A percentile compares a stretch with the other conserved stretches of the same genome.
Evolutionary conservation across 768 basidiomycete species (phyloP).

Genomic region (Mrakia blollopis): DNA sequence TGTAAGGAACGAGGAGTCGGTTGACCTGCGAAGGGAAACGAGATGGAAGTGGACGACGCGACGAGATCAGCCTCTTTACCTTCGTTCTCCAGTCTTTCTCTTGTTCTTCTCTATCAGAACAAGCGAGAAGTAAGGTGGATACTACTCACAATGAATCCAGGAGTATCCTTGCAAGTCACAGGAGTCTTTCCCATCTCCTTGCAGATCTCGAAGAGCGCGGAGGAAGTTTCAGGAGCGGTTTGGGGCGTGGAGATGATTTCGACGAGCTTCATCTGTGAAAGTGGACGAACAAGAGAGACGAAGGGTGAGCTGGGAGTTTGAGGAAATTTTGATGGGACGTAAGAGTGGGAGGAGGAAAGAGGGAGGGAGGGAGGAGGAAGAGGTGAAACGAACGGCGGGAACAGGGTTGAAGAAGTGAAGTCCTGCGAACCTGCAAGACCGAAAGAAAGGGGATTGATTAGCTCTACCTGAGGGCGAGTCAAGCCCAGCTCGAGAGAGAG

Average conservation of each 20-base stretch:
- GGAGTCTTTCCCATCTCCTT: conserved; percentile 46
- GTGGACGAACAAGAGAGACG: neutral
- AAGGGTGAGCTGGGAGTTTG: neutral
- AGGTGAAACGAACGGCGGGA: conserved; percentile 8
- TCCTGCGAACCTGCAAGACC: conserved; percentile 44
- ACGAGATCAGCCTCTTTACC: too few species aligned
- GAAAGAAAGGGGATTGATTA: too few species aligned
- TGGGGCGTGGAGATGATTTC: conserved; percentile 47
- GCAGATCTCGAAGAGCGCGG: conserved; percentile 45
- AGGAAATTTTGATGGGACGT: neutral
- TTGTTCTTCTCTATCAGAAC: neutral
- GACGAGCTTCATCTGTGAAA: conserved; percentile 47
- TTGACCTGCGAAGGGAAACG: conserved; percentile 1
- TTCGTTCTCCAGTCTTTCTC: neutral
- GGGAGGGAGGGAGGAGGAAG: neutral
- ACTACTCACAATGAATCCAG: conserved; percentile 50
- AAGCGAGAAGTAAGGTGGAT: conserved; percentile 27
- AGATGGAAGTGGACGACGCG: neutral
- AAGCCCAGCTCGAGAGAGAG: neutral
- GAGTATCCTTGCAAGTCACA: conserved; percentile 48
- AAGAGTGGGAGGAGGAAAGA: neutral
- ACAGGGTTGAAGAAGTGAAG: conserved; percentile 49
- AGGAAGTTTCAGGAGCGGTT: conserved; percentile 44
- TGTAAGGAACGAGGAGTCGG: conserved; percentile 45
- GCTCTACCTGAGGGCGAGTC: neutral